phyloP scores from a whole-genome alignment of 495 filamentous ascomycete species.

The Margaritispora aquatica region DNA sequence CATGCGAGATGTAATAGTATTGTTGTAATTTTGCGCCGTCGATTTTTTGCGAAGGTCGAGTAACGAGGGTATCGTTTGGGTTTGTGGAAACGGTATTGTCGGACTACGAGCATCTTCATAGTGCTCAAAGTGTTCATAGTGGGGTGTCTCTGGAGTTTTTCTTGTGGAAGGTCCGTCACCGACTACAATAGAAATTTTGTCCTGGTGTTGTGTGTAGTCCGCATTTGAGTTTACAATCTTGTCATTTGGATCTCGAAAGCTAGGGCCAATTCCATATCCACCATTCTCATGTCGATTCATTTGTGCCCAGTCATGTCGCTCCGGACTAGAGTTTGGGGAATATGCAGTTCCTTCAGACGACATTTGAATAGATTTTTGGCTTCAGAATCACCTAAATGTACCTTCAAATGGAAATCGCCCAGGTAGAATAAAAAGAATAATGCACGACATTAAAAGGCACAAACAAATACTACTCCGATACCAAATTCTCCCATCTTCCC shows the following conservation, averaged over 20 bases:
- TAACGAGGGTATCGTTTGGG: background rate
- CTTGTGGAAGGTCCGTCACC: conserved; percentile 8
- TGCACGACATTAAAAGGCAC: background rate
- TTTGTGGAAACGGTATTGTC: background rate
- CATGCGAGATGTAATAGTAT: background rate
- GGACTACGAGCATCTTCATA: conserved; percentile 5
- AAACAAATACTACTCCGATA: background rate
- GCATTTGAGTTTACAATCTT: conserved; percentile 10
- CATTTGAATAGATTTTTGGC: background rate
- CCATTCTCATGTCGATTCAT: background rate
- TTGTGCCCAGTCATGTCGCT: conserved; percentile 4
- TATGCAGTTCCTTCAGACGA: conserved; percentile 6
- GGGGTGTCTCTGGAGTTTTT: background rate
- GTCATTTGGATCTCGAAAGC: conserved; percentile 12
- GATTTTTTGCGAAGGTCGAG: background rate
- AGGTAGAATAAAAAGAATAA: background rate
- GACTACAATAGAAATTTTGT: conserved; percentile 6
- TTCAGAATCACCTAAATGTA: background rate
- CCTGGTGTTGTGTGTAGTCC: conserved; percentile 1
- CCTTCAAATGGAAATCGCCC: background rate
- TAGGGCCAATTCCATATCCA: conserved; percentile 10
- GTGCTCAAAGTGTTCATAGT: conserved; percentile 8
- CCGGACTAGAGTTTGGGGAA: conserved; percentile 2
- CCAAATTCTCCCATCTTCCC: background rate
- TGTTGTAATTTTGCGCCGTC: background rate